These are phyloP conservation scores for Fomitiporia mediterranea DNA, from an alignment of 1,284 basidiomycete genomes.

Conservation along the genomic window DNA sequence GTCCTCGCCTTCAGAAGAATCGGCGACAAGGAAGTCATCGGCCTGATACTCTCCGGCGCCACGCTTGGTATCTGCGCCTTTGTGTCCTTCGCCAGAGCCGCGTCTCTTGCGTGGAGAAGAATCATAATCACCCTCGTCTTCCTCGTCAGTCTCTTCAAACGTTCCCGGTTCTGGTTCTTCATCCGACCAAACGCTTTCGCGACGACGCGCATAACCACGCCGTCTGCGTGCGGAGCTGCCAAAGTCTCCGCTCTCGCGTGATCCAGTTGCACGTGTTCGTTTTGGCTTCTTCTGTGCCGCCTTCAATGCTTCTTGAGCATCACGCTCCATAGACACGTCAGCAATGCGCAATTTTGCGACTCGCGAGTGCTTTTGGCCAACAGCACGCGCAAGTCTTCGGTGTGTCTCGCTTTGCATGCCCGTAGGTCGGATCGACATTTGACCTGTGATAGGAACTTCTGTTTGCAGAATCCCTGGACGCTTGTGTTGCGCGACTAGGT, in stretches of 20 bases:
- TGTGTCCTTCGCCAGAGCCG: slow-evolving; percentile 38
- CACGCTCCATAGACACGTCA: slow-evolving; percentile 65
- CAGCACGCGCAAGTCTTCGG: slow-evolving; percentile 80
- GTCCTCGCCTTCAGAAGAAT: slow-evolving; percentile 54
- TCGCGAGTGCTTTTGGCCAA: slow-evolving; percentile 80
- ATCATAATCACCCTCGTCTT: slow-evolving; percentile 51
- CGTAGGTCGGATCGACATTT: slow-evolving; percentile 80
- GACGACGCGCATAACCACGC: slow-evolving; percentile 29
- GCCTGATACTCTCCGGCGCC: slow-evolving; percentile 65
- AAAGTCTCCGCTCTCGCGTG: slow-evolving; percentile 36
- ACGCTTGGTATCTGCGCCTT: slow-evolving; percentile 40
- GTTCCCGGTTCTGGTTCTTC: slow-evolving; percentile 40
- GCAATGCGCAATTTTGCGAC: slow-evolving; percentile 73
- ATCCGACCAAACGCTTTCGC: slow-evolving; percentile 40
- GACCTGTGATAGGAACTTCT: slow-evolving; percentile 78
- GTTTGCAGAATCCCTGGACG: slow-evolving; percentile 81
- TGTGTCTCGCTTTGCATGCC: slow-evolving; percentile 90
- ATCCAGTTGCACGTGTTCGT: slow-evolving; percentile 25
- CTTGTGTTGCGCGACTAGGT: slow-evolving; percentile 88
- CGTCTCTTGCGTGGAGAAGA: slow-evolving; percentile 28
- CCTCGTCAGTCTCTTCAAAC: slow-evolving; percentile 54
- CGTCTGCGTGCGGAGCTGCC: slow-evolving; percentile 41
- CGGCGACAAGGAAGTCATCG: slow-evolving; percentile 78
- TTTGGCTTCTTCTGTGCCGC: slow-evolving; percentile 54
- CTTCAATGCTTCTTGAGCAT: slow-evolving; percentile 65